Conservation (phyloP, 2,329 filamentous ascomycete genomes). For the Emmonsiellopsis sp. region DNA sequence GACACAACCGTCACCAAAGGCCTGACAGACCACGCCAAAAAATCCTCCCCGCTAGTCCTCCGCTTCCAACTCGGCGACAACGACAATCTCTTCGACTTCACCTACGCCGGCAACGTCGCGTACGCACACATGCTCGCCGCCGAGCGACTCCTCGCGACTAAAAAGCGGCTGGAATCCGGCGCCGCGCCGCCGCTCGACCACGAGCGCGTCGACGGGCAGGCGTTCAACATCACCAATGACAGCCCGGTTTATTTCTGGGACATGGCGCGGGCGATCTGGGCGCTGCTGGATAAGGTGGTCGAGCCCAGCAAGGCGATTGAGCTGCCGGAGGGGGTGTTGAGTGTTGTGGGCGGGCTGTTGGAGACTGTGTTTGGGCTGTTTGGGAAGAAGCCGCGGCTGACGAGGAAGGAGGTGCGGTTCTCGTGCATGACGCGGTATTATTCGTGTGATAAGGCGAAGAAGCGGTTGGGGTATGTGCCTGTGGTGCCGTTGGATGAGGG, state of each 20-base stretch:
- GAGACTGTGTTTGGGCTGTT: conserved; percentile 35
- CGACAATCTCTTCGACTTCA: conserved; percentile 61
- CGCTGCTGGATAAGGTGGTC: conserved; percentile 36
- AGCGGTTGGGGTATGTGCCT: conserved; percentile 37
- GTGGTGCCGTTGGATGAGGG: conserved; percentile 39
- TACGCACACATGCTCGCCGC: conserved; percentile 79
- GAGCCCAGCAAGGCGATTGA: conserved; percentile 34
- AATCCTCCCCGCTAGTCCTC: conserved; percentile 50
- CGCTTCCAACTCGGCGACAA: conserved; percentile 73
- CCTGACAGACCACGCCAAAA: conserved; percentile 62
- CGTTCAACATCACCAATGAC: conserved; percentile 87
- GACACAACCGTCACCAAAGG: conserved; percentile 69
- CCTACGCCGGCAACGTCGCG: conserved; percentile 59
- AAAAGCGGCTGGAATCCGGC: conserved; percentile 32
- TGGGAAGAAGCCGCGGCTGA: conserved; percentile 39
- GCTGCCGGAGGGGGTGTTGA: conserved; percentile 32
- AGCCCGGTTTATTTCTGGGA: conserved; percentile 87
- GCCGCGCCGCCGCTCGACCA: conserved; percentile 57
- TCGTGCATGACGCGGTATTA: conserved; percentile 42
- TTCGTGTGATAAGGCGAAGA: conserved; percentile 39
- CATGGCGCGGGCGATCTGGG: conserved; percentile 72
- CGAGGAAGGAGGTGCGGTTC: conserved; percentile 36
- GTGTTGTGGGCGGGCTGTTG: conserved; percentile 31
- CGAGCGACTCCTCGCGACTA: conserved; percentile 57
- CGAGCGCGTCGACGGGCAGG: conserved; percentile 72